A percentile compares a stretch with the other conserved stretches of the same genome.
Evolutionary conservation across 352 stramenopile species (phyloP).

Genomic region (Globisporangium nodosum): DNA sequence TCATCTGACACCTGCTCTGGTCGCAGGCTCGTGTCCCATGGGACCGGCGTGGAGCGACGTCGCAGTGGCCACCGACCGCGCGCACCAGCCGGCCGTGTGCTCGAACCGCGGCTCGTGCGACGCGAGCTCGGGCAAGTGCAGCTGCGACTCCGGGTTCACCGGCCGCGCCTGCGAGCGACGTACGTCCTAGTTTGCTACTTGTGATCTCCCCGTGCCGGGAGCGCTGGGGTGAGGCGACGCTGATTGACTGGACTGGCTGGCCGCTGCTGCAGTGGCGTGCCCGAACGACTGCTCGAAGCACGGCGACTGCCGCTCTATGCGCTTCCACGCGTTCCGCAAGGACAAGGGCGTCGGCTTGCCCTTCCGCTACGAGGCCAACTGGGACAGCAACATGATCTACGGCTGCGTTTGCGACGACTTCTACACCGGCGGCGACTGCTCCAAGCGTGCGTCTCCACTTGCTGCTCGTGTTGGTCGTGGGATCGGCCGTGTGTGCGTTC

Average conservation of each 20-base stretch:
- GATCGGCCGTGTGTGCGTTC: neutral
- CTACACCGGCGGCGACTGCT: conserved; percentile 85
- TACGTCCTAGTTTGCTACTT: conserved; percentile 19
- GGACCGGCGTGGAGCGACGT: conserved; percentile 58
- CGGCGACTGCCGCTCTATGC: conserved; percentile 72
- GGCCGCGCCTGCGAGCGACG: conserved; percentile 72
- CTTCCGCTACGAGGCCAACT: conserved; percentile 51
- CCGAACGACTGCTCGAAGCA: conserved; percentile 54
- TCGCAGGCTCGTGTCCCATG: conserved; percentile 41
- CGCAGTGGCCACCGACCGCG: conserved; percentile 40
- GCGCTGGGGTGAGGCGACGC: neutral
- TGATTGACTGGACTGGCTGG: neutral
- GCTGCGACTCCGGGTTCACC: conserved; percentile 72
- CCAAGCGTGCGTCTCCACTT: conserved; percentile 32
- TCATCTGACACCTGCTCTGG: neutral
- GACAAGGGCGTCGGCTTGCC: conserved; percentile 42
- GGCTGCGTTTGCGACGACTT: conserved; percentile 86
- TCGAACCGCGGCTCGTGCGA: conserved; percentile 73
- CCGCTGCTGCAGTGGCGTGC: conserved; percentile 45
- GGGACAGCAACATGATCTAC: conserved; percentile 87
- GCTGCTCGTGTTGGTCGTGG: neutral
- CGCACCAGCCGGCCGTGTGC: conserved; percentile 49
- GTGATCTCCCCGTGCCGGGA: no score
- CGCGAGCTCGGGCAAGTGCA: conserved; percentile 48
- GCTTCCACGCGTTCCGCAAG: conserved; percentile 51